These are phyloP conservation scores for Withania somnifera DNA, from an alignment of 305 asterid species.

Conservation along the genomic window DNA sequence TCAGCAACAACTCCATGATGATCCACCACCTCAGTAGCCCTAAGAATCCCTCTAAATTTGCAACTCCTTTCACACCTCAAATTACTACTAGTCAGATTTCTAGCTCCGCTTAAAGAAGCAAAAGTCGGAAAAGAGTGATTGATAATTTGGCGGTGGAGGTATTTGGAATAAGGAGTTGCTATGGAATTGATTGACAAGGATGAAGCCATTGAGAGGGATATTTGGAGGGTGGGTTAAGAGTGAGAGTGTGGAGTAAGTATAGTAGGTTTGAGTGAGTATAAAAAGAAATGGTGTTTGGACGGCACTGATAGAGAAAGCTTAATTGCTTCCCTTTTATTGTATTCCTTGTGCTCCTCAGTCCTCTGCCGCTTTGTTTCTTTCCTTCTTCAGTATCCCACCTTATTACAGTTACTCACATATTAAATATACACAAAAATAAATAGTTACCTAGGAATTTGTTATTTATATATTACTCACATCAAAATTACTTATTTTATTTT, in stretches of 20 bases:
- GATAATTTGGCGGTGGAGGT: background rate
- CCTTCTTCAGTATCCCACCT: too few relatives aligned
- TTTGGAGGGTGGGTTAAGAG: background rate
- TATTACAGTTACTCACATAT: too few relatives aligned
- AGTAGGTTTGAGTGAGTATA: background rate
- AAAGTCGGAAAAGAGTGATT: background rate
- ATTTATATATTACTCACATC: too few relatives aligned
- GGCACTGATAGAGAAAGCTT: background rate
- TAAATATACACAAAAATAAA: too few relatives aligned
- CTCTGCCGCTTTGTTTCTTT: background rate
- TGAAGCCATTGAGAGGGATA: background rate
- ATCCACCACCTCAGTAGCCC: slow-evolving; percentile 20
- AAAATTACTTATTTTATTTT: too few relatives aligned
- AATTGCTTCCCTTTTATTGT: background rate
- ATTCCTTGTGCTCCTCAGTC: too few relatives aligned
- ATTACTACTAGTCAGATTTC: background rate
- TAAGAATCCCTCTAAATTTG: slow-evolving; percentile 13
- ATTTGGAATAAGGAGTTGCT: background rate
- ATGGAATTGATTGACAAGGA: background rate
- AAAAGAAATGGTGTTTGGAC: background rate
- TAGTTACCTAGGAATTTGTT: too few relatives aligned
- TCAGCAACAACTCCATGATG: slow-evolving; percentile 3
- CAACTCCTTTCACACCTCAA: slow-evolving; percentile 11
- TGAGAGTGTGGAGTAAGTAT: background rate
- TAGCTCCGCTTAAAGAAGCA: background rate